A percentile compares a stretch with the other conserved stretches of the same genome.
Conservation (phyloP, 257 asterid species). For the Asclepias syriaca region DNA sequence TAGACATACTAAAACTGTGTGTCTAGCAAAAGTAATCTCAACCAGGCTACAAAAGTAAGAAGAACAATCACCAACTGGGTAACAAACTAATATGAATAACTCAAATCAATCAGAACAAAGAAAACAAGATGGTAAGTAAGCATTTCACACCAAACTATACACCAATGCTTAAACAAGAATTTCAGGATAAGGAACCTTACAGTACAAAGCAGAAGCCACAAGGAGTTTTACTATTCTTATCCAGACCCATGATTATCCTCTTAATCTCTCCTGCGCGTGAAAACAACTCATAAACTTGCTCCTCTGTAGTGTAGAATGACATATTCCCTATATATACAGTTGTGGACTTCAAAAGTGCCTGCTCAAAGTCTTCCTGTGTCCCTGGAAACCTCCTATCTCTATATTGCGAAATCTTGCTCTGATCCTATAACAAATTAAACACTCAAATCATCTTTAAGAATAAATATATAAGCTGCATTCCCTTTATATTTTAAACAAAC, state of each 20-base stretch:
- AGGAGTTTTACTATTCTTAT: slow-evolving; percentile 86
- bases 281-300: slow-evolving; percentile 92
- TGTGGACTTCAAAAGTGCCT: slow-evolving; percentile 58
- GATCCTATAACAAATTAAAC: slow-evolving; percentile 46
- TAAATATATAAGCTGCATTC: neutral
- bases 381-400: slow-evolving; percentile 94
- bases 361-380: slow-evolving; percentile 83
- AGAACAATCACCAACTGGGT: neutral
- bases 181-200: slow-evolving; percentile 33
- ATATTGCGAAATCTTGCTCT: slow-evolving; percentile 76
- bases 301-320: slow-evolving; percentile 97
- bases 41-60: neutral
- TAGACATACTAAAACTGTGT: neutral
- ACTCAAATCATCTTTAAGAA: slow-evolving; percentile 2
- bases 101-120: neutral
- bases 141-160: neutral
- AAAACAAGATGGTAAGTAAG: neutral
- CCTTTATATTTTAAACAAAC: neutral
- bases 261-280: slow-evolving; percentile 90
- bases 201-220: slow-evolving; percentile 93
- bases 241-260: slow-evolving; percentile 94
- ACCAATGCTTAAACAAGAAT: neutral
- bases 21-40: no score
- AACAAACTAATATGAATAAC: neutral
- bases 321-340: slow-evolving; percentile 88